A percentile compares a stretch with the other conserved stretches of the same genome.
Evolutionary conservation across 192 early-diverging fungal species (phyloP).

Genomic region (Backusella psychrophila): DNA sequence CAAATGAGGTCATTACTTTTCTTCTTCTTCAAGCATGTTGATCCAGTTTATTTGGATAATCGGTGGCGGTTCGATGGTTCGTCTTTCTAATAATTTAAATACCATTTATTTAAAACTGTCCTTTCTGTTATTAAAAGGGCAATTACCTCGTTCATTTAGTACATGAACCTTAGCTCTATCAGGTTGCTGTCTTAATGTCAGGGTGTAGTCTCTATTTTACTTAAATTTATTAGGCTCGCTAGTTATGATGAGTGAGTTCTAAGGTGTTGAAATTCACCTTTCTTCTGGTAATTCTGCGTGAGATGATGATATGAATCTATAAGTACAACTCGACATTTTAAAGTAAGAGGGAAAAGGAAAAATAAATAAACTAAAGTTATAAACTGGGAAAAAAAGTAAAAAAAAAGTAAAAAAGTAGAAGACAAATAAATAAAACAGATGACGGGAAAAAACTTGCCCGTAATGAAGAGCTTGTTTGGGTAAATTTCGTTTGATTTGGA

Average conservation of each 20-base stretch:
- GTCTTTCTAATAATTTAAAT: constrained; percentile 16
- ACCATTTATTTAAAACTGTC: neutral
- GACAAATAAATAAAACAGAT: neutral
- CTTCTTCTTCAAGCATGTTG: neutral
- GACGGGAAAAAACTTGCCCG: constrained; percentile 12
- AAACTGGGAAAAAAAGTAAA: neutral
- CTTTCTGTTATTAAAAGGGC: neutral
- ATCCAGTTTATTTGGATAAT: constrained; percentile 27
- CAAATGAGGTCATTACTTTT: constrained; percentile 15
- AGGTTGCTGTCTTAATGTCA: constrained; percentile 30
- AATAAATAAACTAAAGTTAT: neutral
- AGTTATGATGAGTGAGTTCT: neutral
- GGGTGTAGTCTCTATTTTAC: constrained; percentile 10
- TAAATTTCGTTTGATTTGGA: constrained; percentile 17
- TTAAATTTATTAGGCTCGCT: neutral
- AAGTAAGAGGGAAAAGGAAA: constrained; percentile 8
- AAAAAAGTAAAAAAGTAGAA: constrained; percentile 6
- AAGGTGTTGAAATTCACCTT: neutral
- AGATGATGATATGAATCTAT: constrained; percentile 11
- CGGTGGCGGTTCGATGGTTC: constrained; percentile 34
- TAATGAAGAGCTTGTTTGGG: neutral
- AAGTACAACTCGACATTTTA: constrained; percentile 12
- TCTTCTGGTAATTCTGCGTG: neutral
- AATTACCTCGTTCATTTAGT: constrained; percentile 26
- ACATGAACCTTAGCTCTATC: constrained; percentile 25